Conservation (phyloP, 2,329 filamentous ascomycete species). For the Sporothrix mexicana region DNA sequence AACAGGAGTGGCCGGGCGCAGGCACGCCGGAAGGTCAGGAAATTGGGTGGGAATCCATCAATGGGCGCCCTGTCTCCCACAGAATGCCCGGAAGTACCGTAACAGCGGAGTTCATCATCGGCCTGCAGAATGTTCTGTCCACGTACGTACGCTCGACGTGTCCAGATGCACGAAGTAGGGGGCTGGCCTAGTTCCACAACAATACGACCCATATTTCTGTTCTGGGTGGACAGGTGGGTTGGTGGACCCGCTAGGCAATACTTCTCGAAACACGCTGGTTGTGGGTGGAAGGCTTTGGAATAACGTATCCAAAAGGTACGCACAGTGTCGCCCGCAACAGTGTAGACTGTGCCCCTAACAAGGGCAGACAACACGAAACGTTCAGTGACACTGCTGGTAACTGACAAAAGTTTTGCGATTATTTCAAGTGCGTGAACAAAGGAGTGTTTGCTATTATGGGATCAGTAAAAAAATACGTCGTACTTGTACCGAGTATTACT, state of each 20-base stretch:
- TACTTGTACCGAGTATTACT: too few relatives aligned
- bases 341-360: constrained; percentile 8
- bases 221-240: constrained; percentile 1
- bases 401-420: too few relatives aligned
- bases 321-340: constrained; percentile 7
- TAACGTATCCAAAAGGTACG: constrained; percentile 1
- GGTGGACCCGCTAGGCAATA: background rate
- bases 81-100: constrained; percentile 5
- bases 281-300: background rate
- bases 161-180: constrained; percentile 34
- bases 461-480: too few relatives aligned
- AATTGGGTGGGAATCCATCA: constrained; percentile 21
- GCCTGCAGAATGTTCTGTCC: background rate
- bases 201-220: constrained; percentile 31
- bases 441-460: too few relatives aligned
- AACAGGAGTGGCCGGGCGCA: constrained; percentile 31
- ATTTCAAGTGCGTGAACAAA: too few relatives aligned
- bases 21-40: constrained; percentile 26
- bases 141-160: constrained; percentile 15
- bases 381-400: background rate
- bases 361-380: constrained; percentile 17
- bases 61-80: background rate
- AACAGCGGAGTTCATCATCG: background rate
- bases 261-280: background rate
- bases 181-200: constrained; percentile 28